Percentiles rank a stretch among this genome's conserved stretches.
Evolutionary conservation across 768 basidiomycete genomes (phyloP).

Genomic region (Favolaschia claudopus): DNA sequence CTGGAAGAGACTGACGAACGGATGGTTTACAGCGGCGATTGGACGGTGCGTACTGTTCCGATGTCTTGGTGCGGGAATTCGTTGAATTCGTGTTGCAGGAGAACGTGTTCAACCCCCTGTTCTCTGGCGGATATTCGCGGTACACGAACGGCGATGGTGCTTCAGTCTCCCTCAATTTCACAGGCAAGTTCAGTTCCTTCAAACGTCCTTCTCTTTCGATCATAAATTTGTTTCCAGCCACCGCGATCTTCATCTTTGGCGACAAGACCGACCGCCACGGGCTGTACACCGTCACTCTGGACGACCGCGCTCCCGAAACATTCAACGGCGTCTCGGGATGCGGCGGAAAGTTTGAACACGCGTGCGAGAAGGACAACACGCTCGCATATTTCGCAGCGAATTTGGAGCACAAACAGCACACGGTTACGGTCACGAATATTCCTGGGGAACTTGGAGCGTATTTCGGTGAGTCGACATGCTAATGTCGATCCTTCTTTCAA

Average conservation of each 20-base stretch:
- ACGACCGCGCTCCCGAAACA: slow-evolving; percentile 5
- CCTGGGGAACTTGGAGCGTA: slow-evolving; percentile 20
- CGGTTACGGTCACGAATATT: slow-evolving; percentile 12
- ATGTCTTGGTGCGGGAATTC: not conserved
- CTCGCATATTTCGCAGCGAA: slow-evolving; percentile 19
- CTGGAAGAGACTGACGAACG: slow-evolving; percentile 21
- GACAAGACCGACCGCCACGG: slow-evolving; percentile 33
- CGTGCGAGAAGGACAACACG: slow-evolving; percentile 28
- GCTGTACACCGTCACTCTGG: slow-evolving; percentile 28
- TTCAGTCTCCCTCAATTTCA: slow-evolving; percentile 16
- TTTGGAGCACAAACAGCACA: not conserved
- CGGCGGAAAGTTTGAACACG: slow-evolving; percentile 25
- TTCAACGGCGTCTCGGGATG: slow-evolving; percentile 29
- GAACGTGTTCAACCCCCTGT: slow-evolving; percentile 23
- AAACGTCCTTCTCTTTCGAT: not conserved
- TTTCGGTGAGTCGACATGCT: slow-evolving; percentile 22
- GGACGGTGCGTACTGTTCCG: slow-evolving; percentile 4
- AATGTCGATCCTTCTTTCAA: too few relatives aligned
- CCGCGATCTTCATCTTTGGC: slow-evolving; percentile 29
- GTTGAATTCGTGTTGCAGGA: not conserved
- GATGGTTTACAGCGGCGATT: slow-evolving; percentile 20
- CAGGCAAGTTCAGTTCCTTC: slow-evolving; percentile 6
- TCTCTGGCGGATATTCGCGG: slow-evolving; percentile 20
- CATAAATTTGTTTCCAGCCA: slow-evolving; percentile 4
- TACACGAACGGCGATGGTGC: slow-evolving; percentile 21